A percentile compares a stretch with the other conserved stretches of the same genome.
Conservation (phyloP, 768 basidiomycete species). For the Mrakia gelida region DNA sequence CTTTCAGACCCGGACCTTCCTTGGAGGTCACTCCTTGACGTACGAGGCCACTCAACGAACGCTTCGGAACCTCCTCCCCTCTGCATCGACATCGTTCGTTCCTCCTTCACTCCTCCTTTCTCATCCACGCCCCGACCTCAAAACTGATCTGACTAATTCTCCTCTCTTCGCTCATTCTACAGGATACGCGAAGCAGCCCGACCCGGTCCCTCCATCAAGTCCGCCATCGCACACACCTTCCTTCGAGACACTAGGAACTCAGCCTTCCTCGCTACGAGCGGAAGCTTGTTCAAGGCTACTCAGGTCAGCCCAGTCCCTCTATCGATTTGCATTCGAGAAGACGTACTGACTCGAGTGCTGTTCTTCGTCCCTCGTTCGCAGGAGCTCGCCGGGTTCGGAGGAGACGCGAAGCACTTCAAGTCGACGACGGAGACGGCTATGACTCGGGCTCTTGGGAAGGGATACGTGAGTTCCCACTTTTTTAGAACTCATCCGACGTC, state of each 20-base stretch:
- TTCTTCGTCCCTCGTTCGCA: constrained; percentile 32
- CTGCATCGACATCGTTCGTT: neutral
- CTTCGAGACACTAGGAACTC: constrained; percentile 72
- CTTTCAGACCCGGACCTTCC: constrained; percentile 34
- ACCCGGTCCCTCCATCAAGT: constrained; percentile 72
- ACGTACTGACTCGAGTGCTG: neutral
- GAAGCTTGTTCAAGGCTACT: constrained; percentile 59
- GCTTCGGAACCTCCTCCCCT: constrained; percentile 51
- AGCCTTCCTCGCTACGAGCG: constrained; percentile 57
- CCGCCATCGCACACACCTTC: constrained; percentile 73
- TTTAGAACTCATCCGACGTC: neutral
- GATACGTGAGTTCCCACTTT: neutral
- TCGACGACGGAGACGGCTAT: constrained; percentile 62
- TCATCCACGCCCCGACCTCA: too few relatives aligned
- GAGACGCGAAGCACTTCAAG: constrained; percentile 73
- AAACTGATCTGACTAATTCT: too few relatives aligned
- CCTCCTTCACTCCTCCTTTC: neutral
- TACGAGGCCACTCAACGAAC: constrained; percentile 80
- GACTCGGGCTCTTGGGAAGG: constrained; percentile 57
- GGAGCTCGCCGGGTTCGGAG: constrained; percentile 71
- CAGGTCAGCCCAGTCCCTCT: constrained; percentile 41
- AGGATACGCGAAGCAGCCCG: constrained; percentile 72
- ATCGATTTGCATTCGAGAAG: too few relatives aligned
- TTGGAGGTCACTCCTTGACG: constrained; percentile 63
- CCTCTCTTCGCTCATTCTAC: too few relatives aligned